These are phyloP conservation scores for Verticillium nubilum DNA, from an alignment of 2,329 filamentous ascomycete genomes.

Conservation along the genomic window DNA sequence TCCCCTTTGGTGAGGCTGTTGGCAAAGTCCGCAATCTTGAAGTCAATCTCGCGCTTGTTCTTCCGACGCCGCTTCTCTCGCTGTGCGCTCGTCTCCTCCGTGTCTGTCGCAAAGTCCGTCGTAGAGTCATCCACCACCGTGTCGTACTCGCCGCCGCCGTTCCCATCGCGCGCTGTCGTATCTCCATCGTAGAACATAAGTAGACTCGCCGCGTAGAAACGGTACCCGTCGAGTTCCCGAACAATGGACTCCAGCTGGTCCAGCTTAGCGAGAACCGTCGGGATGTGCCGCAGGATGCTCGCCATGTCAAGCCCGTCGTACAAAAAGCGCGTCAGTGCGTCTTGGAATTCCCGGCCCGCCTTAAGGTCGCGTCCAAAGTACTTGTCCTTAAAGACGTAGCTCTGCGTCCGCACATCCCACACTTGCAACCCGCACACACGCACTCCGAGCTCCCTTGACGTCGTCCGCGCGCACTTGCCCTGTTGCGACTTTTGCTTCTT, in stretches of 20 bases:
- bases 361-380: slow-evolving; percentile 90
- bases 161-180: slow-evolving; percentile 22
- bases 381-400: slow-evolving; percentile 95
- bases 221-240: slow-evolving; percentile 71
- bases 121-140: slow-evolving; percentile 50
- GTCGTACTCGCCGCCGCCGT: slow-evolving; percentile 40
- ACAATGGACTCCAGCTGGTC: slow-evolving; percentile 80
- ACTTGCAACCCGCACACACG: slow-evolving; percentile 94
- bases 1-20: slow-evolving; percentile 94
- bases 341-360: slow-evolving; percentile 82
- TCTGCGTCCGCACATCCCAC: slow-evolving; percentile 80
- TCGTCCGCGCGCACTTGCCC: slow-evolving; percentile 87
- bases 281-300: slow-evolving; percentile 82
- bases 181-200: slow-evolving; percentile 96
- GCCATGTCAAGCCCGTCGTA: slow-evolving; percentile 80
- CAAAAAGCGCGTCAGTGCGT: slow-evolving; percentile 81
- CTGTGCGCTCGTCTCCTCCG: slow-evolving; percentile 40
- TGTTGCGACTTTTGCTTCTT: slow-evolving; percentile 93
- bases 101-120: slow-evolving; percentile 53
- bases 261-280: slow-evolving; percentile 79
- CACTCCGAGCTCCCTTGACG: slow-evolving; percentile 85
- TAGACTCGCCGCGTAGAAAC: slow-evolving; percentile 92
- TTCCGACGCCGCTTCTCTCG: slow-evolving; percentile 37
- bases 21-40: slow-evolving; percentile 98
- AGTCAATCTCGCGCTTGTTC: slow-evolving; percentile 64